A percentile compares a stretch with the other conserved stretches of the same genome.
These are phyloP conservation scores for Dinochytrium kinnereticum DNA, from an alignment of 371 early-diverging fungal genomes.

Conservation along the genomic window DNA sequence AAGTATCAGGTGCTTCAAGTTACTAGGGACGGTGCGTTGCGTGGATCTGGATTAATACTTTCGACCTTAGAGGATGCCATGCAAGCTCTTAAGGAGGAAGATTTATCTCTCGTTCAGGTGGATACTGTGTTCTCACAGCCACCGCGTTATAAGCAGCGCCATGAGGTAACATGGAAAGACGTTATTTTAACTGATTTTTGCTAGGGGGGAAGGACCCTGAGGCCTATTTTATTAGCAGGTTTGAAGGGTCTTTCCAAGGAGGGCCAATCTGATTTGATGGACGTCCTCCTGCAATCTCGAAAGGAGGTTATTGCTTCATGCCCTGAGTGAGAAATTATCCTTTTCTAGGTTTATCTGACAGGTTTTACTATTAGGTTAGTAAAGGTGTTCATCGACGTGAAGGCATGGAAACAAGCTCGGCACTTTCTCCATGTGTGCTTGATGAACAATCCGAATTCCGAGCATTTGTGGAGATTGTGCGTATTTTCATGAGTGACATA, in stretches of 20 bases:
- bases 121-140: too few relatives aligned
- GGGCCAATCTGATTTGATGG: neutral
- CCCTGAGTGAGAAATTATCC: neutral
- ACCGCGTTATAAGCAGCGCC: neutral
- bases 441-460: neutral
- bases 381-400: neutral
- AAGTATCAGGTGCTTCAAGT: neutral
- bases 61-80: neutral
- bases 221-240: neutral
- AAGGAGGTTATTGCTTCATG: neutral
- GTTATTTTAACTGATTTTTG: neutral
- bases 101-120: too few relatives aligned
- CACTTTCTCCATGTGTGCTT: neutral
- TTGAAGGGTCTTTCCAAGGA: neutral
- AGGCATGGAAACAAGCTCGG: neutral
- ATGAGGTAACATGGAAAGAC: neutral
- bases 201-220: neutral
- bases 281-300: conserved; percentile 3
- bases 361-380: conserved; percentile 3
- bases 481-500: too few relatives aligned
- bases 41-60: neutral
- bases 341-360: neutral
- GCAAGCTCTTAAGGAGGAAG: neutral
- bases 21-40: neutral
- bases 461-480: neutral